Evolutionary conservation across 2,329 filamentous ascomycete genomes (phyloP).

Genomic region (Mycosphaerella sp.): DNA sequence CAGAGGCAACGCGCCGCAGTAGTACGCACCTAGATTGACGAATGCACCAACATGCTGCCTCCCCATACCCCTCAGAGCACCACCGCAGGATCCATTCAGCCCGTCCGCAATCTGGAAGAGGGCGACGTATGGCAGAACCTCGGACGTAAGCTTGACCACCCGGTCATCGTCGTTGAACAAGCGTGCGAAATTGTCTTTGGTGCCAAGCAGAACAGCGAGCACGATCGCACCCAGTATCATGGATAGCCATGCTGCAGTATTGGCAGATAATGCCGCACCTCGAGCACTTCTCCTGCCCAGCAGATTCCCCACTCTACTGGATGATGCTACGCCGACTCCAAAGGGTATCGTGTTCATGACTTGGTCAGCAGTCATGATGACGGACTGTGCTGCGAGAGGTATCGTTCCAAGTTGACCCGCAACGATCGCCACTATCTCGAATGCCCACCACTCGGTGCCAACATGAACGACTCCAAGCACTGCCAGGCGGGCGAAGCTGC

Average conservation of each 20-base stretch:
- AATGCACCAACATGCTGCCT: slow-evolving; percentile 76
- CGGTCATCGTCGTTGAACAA: slow-evolving; percentile 74
- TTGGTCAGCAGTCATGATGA: slow-evolving; percentile 53
- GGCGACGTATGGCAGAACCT: slow-evolving; percentile 79
- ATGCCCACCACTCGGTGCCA: slow-evolving; percentile 88
- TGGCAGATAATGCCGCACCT: slow-evolving; percentile 65
- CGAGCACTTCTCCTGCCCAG: slow-evolving; percentile 61
- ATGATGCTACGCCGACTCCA: slow-evolving; percentile 75
- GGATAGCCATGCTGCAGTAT: slow-evolving; percentile 67
- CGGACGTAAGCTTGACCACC: slow-evolving; percentile 65
- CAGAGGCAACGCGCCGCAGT: slow-evolving; percentile 71
- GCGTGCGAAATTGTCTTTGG: slow-evolving; percentile 65
- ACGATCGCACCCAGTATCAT: slow-evolving; percentile 63
- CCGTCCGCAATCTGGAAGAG: slow-evolving; percentile 88
- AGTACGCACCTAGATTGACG: slow-evolving; percentile 79
- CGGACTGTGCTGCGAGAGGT: slow-evolving; percentile 72
- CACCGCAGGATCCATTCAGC: slow-evolving; percentile 77
- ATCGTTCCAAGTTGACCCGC: slow-evolving; percentile 74
- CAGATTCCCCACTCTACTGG: slow-evolving; percentile 70
- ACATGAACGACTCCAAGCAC: slow-evolving; percentile 74
- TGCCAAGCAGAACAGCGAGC: slow-evolving; percentile 61
- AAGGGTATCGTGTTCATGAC: slow-evolving; percentile 77
- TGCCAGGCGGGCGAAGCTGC: slow-evolving; percentile 67
- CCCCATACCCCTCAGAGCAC: slow-evolving; percentile 75
- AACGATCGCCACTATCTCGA: slow-evolving; percentile 80